phyloP scores from a whole-genome alignment of 495 filamentous ascomycete species.

The Aspergillus homomorphus region DNA sequence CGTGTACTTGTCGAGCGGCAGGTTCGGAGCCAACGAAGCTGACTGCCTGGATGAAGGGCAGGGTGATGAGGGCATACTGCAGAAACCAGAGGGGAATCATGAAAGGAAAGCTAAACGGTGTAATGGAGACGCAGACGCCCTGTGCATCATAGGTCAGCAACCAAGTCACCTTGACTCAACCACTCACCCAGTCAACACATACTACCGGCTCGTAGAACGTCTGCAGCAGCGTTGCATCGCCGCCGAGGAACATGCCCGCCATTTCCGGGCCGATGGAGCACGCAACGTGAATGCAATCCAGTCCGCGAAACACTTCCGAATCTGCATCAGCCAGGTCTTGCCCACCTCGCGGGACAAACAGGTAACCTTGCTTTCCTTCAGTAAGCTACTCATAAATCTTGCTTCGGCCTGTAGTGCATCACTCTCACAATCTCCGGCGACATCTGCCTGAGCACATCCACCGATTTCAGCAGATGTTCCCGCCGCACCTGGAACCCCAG shows the following conservation, averaged over 20 bases:
- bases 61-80: slow-evolving; percentile 23
- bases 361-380: slow-evolving; percentile 4
- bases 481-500: slow-evolving; percentile 21
- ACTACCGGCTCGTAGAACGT: slow-evolving; percentile 28
- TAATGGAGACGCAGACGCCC: slow-evolving; percentile 30
- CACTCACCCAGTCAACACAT: background rate
- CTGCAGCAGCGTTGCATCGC: slow-evolving; percentile 23
- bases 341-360: slow-evolving; percentile 24
- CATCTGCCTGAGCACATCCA: slow-evolving; percentile 23
- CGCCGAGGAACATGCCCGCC: slow-evolving; percentile 26
- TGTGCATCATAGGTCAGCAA: background rate
- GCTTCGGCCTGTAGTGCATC: background rate
- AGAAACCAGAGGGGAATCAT: slow-evolving; percentile 25
- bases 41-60: slow-evolving; percentile 26
- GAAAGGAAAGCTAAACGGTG: slow-evolving; percentile 32
- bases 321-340: slow-evolving; percentile 31
- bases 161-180: too few relatives aligned
- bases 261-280: slow-evolving; percentile 30
- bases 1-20: slow-evolving; percentile 25
- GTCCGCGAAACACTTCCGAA: slow-evolving; percentile 24
- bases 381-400: background rate
- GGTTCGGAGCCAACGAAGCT: slow-evolving; percentile 30
- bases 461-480: slow-evolving; percentile 22
- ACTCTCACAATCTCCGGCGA: slow-evolving; percentile 22
- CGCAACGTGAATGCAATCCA: slow-evolving; percentile 29